A percentile compares a stretch with the other conserved stretches of the same genome.
These are phyloP conservation scores for Cucumis melo DNA, from an alignment of 306 rosid species.

Conservation along the genomic window DNA sequence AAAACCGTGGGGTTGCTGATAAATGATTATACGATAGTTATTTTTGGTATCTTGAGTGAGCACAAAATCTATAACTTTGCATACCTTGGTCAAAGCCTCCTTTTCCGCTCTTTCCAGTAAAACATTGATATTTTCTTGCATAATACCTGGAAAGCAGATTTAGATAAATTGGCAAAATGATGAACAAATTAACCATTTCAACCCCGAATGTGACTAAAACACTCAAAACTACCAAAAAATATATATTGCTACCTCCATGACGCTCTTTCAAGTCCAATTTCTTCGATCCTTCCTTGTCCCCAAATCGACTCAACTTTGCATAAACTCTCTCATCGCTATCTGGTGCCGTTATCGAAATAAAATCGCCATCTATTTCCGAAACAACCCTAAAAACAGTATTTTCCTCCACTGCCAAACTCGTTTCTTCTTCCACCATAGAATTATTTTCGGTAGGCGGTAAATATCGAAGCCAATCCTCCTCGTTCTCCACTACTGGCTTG, in stretches of 20 bases:
- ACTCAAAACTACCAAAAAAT: background rate
- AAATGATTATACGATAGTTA: background rate
- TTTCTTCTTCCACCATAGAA: conserved; percentile 14
- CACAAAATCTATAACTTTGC: conserved; percentile 5
- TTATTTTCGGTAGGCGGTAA: conserved; percentile 23
- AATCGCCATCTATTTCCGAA: conserved; percentile 78
- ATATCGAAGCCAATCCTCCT: conserved; percentile 59
- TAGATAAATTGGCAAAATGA: background rate
- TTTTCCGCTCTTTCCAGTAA: conserved; percentile 63
- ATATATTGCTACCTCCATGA: conserved; percentile 33
- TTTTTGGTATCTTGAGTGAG: background rate
- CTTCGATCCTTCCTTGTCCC: conserved; percentile 26
- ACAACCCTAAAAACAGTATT: conserved; percentile 48
- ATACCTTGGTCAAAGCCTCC: conserved; percentile 76
- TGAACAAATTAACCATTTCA: background rate
- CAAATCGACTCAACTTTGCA: conserved; percentile 38
- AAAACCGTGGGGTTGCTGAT: background rate
- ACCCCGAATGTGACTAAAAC: background rate
- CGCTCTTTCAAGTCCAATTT: conserved; percentile 22
- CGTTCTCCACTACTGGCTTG: conserved; percentile 9
- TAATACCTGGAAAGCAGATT: conserved; percentile 43
- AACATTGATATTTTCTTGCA: conserved; percentile 41
- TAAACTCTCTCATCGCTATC: conserved; percentile 68
- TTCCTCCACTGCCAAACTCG: conserved; percentile 23
- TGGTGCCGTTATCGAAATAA: conserved; percentile 75